These are phyloP conservation scores for Kregervanrija fluxuum DNA, from an alignment of 805 yeast species.

Conservation along the genomic window DNA sequence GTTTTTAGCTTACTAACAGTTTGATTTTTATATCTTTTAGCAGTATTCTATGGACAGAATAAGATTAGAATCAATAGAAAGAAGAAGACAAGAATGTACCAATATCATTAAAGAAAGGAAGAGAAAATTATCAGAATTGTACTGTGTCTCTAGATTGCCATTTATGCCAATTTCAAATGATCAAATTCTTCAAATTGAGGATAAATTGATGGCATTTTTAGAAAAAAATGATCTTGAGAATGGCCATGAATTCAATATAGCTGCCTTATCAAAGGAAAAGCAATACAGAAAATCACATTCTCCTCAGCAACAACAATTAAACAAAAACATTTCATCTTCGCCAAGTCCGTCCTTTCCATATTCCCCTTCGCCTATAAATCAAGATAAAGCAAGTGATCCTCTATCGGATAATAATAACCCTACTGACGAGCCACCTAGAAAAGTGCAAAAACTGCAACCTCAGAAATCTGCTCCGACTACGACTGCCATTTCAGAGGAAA, in stretches of 20 bases:
- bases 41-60: conserved; percentile 31
- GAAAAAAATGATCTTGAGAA: conserved; percentile 46
- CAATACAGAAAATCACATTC: conserved; percentile 21
- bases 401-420: neutral
- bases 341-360: neutral
- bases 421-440: neutral
- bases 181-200: conserved; percentile 31
- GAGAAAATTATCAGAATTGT: conserved; percentile 53
- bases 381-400: no score
- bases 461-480: neutral
- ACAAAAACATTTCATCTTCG: neutral
- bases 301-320: conserved; percentile 13
- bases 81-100: conserved; percentile 34
- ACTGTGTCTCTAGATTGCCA: conserved; percentile 49
- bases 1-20: no score
- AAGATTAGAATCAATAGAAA: conserved; percentile 39
- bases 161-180: conserved; percentile 35
- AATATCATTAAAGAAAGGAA: conserved; percentile 45
- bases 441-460: conserved; percentile 1
- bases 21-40: no score
- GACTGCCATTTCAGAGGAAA: no score
- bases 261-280: conserved; percentile 28
- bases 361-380: no score
- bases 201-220: conserved; percentile 37
- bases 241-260: conserved; percentile 33